Evolutionary conservation across 2,329 filamentous ascomycete species (phyloP), one percentile per base, ranked within the genome.

Genomic region (Cladosporium phlei): DNA sequence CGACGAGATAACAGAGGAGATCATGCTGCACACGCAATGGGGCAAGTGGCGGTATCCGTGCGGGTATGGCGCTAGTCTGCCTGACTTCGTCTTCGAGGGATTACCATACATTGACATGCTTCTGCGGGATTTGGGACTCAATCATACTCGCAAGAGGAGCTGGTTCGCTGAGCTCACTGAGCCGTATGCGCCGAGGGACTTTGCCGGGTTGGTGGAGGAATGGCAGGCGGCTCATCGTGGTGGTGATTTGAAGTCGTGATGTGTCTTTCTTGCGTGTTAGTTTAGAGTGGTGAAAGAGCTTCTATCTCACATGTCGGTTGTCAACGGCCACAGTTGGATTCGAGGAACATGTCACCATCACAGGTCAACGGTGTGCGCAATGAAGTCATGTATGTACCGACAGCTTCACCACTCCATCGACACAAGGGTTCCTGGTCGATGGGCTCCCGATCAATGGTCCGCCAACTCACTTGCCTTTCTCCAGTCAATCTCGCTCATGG

Each of bases 11-110:
- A 49, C 51, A 9, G 39, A 58, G 17, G 58, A 67, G 24, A 62
- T 82, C 0, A 74, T 82, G 19, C 67, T 88, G 37, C 73, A 84
- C 59, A 80, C 76, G 16, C 78, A 84, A 28, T 91, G 84, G 60
- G 82, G 83, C 4, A 79, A 75, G 53, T 83, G 82, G 76, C 74
- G 86, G 20, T 86, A 85, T 56, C 79, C 83, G 1, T 74, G 70
- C 3, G 85, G 84, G 0, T 82, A 79, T 57, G 84, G 84, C 1
- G 71, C 69, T 29, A 74, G 71, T 58, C 72, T 76, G 48, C 82
- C 82, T 0, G 85, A 87, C 61, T 82, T 89, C 53, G 81, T 86
- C 14, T 90, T 91, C 58, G 87, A 93, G 62, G 77, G 77, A 0
- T 62, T 91, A 45, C 85, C 85, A 3, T 93, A 88, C 58, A 61